These are phyloP conservation scores for Lentinula detonsa DNA, from an alignment of 768 basidiomycete genomes.

Conservation along the genomic window DNA sequence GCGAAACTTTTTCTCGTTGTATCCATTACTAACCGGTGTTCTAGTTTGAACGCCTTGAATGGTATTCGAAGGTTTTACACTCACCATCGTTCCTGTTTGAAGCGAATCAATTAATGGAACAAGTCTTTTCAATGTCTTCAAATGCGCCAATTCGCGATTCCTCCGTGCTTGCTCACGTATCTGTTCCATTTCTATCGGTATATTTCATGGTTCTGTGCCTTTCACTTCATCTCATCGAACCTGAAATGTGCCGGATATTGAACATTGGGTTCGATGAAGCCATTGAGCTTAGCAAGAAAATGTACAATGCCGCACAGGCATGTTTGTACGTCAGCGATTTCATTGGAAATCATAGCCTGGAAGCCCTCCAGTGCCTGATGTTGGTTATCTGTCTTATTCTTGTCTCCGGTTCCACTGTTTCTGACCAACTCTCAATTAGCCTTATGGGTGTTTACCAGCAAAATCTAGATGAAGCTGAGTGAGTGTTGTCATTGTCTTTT, in stretches of 20 bases:
- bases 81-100: conserved; percentile 17
- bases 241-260: conserved; percentile 12
- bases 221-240: conserved; percentile 18
- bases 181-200: conserved; percentile 15
- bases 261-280: conserved; percentile 11
- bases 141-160: not conserved
- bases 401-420: not conserved
- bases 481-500: not conserved
- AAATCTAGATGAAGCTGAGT: conserved; percentile 21
- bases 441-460: conserved; percentile 23
- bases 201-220: conserved; percentile 19
- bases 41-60: conserved; percentile 14
- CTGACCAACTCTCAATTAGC: conserved; percentile 9
- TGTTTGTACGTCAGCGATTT: conserved; percentile 20
- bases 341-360: conserved; percentile 17
- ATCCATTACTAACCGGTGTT: not conserved
- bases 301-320: conserved; percentile 21
- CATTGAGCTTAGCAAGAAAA: conserved; percentile 13
- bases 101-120: not conserved
- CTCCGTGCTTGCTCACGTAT: conserved; percentile 1
- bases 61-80: conserved; percentile 19
- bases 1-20: not conserved
- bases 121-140: not conserved
- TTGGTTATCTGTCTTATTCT: conserved; percentile 4
- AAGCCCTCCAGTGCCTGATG: conserved; percentile 20